Conservation (phyloP, 2,329 filamentous ascomycete species). For the Neonectria sp. region DNA sequence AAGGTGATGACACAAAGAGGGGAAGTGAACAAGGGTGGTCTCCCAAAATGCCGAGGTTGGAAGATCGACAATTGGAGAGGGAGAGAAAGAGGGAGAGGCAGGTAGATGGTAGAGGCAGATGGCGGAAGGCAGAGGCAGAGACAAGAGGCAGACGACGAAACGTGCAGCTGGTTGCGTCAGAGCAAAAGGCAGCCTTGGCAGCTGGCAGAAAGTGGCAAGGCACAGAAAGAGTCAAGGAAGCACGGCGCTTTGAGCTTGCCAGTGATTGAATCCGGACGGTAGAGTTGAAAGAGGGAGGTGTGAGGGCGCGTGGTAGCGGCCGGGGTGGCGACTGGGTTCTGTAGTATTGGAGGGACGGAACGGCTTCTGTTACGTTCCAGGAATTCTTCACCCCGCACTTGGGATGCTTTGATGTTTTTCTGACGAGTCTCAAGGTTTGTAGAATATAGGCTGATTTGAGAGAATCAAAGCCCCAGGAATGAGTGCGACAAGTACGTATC, state of each 20-base stretch:
- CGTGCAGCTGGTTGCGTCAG: conserved; percentile 46
- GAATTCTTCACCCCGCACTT: conserved; percentile 47
- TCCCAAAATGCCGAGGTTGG: conserved; percentile 37
- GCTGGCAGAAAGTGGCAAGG: conserved; percentile 36
- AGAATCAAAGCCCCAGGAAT: conserved; percentile 16
- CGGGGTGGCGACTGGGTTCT: conserved; percentile 32
- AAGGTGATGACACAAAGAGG: conserved; percentile 32
- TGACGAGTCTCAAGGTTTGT: conserved; percentile 28
- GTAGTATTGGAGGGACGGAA: conserved; percentile 49
- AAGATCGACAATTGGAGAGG: conserved; percentile 37
- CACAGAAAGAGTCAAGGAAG: conserved; percentile 45
- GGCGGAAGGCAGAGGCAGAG: conserved; percentile 30
- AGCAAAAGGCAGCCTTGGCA: conserved; percentile 38
- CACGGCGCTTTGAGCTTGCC: conserved; percentile 40
- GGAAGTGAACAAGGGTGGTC: conserved; percentile 30
- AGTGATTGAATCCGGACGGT: conserved; percentile 32
- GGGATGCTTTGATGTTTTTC: conserved; percentile 27
- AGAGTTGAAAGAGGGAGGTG: conserved; percentile 22
- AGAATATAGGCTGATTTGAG: conserved; percentile 44
- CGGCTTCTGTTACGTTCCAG: conserved; percentile 45
- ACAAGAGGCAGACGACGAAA: conserved; percentile 36
- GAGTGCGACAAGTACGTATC: conserved; percentile 44
- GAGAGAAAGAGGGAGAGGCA: conserved; percentile 15
- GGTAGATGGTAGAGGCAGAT: conserved; percentile 32
- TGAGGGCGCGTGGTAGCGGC: conserved; percentile 23